phyloP scores from a whole-genome alignment of 805 yeast species.

The Candida glaebosa region DNA sequence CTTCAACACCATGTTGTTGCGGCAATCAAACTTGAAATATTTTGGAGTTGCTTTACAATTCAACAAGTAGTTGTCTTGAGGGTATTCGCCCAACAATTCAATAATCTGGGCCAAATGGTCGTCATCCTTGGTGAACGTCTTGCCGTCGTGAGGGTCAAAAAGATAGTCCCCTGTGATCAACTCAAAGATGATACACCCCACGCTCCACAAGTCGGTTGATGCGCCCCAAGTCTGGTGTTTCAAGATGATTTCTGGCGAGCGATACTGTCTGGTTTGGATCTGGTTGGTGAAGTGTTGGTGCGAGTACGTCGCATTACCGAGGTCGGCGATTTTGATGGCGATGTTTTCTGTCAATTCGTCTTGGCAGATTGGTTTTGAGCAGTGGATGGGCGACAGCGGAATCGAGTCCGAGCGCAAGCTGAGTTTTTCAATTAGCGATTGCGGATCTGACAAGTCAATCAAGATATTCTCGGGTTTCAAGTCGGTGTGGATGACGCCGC shows the following conservation, averaged over 20 bases:
- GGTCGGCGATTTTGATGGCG: slow-evolving; percentile 78
- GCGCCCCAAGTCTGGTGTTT: slow-evolving; percentile 54
- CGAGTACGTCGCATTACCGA: slow-evolving; percentile 88
- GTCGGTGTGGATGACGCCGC: slow-evolving; percentile 39
- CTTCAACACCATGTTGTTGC: slow-evolving; percentile 30
- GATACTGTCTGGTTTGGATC: slow-evolving; percentile 87
- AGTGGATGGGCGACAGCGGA: slow-evolving; percentile 30
- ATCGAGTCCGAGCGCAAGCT: neutral
- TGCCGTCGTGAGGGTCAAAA: slow-evolving; percentile 57
- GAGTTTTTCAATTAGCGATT: slow-evolving; percentile 38
- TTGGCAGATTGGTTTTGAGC: slow-evolving; percentile 45
- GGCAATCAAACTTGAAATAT: slow-evolving; percentile 34
- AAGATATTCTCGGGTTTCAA: slow-evolving; percentile 40
- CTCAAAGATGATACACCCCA: slow-evolving; percentile 58
- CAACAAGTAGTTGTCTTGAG: slow-evolving; percentile 35
- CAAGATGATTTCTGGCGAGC: slow-evolving; percentile 72
- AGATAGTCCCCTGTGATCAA: slow-evolving; percentile 59
- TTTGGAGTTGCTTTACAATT: slow-evolving; percentile 38
- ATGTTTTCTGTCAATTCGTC: slow-evolving; percentile 10
- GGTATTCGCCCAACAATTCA: slow-evolving; percentile 47
- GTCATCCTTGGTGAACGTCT: slow-evolving; percentile 49
- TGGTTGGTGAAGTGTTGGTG: slow-evolving; percentile 81
- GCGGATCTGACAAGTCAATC: slow-evolving; percentile 44
- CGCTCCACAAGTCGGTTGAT: slow-evolving; percentile 59
- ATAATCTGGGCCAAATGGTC: slow-evolving; percentile 63